These are phyloP conservation scores for Spathaspora hagerdaliae DNA, from an alignment of 805 yeast genomes.

Conservation along the genomic window DNA sequence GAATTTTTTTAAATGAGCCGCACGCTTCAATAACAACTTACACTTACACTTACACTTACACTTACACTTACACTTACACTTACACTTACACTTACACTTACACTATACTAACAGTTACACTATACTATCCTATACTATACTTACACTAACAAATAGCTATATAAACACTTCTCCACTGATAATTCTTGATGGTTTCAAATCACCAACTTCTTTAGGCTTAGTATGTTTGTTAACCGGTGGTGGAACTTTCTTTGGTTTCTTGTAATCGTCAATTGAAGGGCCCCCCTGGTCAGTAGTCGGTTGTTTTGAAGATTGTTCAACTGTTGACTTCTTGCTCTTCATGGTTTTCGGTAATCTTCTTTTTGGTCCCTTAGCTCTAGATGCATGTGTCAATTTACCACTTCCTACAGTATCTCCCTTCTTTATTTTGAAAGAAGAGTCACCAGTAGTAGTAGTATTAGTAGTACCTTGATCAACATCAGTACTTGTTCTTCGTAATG, in stretches of 20 bases:
- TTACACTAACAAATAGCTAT: conserved; percentile 3
- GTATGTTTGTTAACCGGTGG: conserved; percentile 20
- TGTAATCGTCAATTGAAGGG: not conserved
- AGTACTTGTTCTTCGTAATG: conserved; percentile 1
- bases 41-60: too few relatives aligned
- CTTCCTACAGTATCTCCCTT: conserved; percentile 1
- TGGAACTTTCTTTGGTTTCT: conserved; percentile 10
- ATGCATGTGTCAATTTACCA: conserved; percentile 36
- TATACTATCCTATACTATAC: too few relatives aligned
- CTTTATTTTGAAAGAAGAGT: not conserved
- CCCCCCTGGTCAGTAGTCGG: too few relatives aligned
- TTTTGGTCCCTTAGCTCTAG: conserved; percentile 50
- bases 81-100: too few relatives aligned
- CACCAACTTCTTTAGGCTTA: conserved; percentile 18
- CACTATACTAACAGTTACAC: too few relatives aligned
- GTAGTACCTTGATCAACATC: too few relatives aligned
- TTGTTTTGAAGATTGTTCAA: not conserved
- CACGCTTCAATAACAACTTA: too few relatives aligned
- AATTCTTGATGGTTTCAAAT: conserved; percentile 20
- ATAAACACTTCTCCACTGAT: conserved; percentile 31
- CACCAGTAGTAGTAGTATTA: too few relatives aligned
- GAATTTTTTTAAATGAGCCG: too few relatives aligned
- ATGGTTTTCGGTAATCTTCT: conserved; percentile 39
- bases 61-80: too few relatives aligned
- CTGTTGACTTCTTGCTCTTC: not conserved